phyloP scores from a whole-genome alignment of 345 rosid genomes.

The Citropsis articulata region DNA sequence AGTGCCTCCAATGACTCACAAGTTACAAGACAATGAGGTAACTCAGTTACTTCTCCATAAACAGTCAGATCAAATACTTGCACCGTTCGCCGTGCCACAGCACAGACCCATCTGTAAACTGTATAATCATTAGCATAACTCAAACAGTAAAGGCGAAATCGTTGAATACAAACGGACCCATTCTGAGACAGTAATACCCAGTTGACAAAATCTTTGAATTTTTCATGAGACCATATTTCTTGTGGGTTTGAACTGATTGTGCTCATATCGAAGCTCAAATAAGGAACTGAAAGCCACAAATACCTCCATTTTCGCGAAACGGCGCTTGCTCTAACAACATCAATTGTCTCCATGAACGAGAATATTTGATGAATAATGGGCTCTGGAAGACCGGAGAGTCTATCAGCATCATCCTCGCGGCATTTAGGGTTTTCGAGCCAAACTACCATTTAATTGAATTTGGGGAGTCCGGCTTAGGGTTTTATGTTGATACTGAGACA shows the following conservation, averaged over 20 bases:
- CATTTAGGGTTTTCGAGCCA: background rate
- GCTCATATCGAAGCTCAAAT: background rate
- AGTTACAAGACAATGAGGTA: background rate
- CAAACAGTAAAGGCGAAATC: background rate
- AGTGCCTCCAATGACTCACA: background rate
- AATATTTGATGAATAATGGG: background rate
- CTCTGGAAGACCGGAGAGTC: conserved; percentile 5
- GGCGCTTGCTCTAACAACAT: background rate
- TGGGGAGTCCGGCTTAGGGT: background rate
- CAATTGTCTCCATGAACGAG: background rate
- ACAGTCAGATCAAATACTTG: background rate
- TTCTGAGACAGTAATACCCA: background rate
- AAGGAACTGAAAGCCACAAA: conserved; percentile 4
- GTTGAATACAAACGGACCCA: background rate
- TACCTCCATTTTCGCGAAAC: background rate
- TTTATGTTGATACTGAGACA: background rate
- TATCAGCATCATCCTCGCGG: background rate
- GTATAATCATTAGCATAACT: background rate
- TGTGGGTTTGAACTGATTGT: background rate
- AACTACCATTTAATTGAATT: background rate
- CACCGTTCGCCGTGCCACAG: background rate
- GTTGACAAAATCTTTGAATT: background rate
- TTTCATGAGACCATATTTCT: background rate
- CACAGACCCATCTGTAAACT: background rate
- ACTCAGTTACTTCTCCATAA: background rate